Evolutionary conservation across 805 yeast species (phyloP).

Genomic region (Torulaspora quercuum): DNA sequence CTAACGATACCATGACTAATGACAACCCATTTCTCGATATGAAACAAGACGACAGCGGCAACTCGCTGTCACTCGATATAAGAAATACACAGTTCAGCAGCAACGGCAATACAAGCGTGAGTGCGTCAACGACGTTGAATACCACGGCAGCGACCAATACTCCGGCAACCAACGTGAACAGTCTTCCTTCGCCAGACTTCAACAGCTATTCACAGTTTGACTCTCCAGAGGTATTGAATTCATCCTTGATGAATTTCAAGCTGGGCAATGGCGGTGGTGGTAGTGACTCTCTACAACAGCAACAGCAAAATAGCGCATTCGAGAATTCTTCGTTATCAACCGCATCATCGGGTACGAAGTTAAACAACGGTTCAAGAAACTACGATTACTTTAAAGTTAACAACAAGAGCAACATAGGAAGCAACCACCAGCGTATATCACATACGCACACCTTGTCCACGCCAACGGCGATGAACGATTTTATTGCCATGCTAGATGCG

Average conservation of each 20-base stretch:
- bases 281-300: constrained; percentile 1
- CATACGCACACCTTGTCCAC: constrained; percentile 15
- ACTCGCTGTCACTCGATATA: constrained; percentile 10
- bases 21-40: neutral
- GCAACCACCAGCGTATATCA: constrained; percentile 1
- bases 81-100: neutral
- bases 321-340: neutral
- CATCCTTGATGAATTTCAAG: constrained; percentile 3
- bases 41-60: neutral
- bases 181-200: constrained; percentile 13
- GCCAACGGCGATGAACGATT: constrained; percentile 31
- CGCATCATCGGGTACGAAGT: constrained; percentile 4
- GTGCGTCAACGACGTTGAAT: constrained; percentile 5
- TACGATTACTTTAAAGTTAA: constrained; percentile 3
- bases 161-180: constrained; percentile 10
- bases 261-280: constrained; percentile 1
- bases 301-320: constrained; percentile 3
- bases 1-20: constrained; percentile 3
- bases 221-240: constrained; percentile 3
- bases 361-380: constrained; percentile 4
- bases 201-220: constrained; percentile 8
- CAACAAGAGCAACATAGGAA: neutral
- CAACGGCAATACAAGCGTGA: constrained; percentile 3
- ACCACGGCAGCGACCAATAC: constrained; percentile 11
- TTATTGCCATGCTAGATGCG: constrained; percentile 29